Evolutionary conservation across 208 protist species (phyloP), one percentile per base, ranked within the genome.

Genomic region (Acanthamoeba triangularis): DNA sequence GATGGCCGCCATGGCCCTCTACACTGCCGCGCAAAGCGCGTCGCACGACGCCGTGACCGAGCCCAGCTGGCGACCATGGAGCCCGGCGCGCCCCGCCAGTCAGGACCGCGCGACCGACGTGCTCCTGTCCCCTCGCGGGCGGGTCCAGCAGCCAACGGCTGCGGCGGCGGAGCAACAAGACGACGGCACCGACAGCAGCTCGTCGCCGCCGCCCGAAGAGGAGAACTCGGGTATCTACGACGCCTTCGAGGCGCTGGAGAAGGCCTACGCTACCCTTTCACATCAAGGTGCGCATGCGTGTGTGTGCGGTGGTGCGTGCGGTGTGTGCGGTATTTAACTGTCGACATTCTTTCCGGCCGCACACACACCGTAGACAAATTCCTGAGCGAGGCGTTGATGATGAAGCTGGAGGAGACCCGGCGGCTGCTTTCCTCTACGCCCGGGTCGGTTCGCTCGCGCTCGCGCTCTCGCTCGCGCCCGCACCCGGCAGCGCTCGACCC

Each of bases 191-290:
- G 13, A 23, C 61, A 20, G 16, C 16, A 20, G 16, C 54, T 61
- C 54, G 2, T 61, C 54, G 1, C 54, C 54, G 16, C 16, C 54
- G 54, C 16, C 20, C 3, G 54, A 13, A 23, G 16, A 61, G 54
- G 63, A 82, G 41, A 82, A 82, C 37, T 28, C 37, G 33, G 37
- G 54, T 23, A 90, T 90, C 30, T 37, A 35, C n/a, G 84, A 90
- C 59, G 84, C 84, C 18, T 90, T 90, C 59, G 49, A 90, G 23
- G 84, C 84, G 3, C 59, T 90, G 18, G 84, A 90, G 49, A 90
- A 90, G 84, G 84, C 52, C 84, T 90, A 90, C 59, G 84, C 49
- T 13, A 33, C 84, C 30, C 18, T 90, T 33, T 90, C 59, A 16
- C 28, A 61, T 5, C 80, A 78, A 78, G 69, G 69, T 78, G 3